Base-by-base conservation (phyloP, 83 land plant genomes). In the Thuja plicata region DNA sequence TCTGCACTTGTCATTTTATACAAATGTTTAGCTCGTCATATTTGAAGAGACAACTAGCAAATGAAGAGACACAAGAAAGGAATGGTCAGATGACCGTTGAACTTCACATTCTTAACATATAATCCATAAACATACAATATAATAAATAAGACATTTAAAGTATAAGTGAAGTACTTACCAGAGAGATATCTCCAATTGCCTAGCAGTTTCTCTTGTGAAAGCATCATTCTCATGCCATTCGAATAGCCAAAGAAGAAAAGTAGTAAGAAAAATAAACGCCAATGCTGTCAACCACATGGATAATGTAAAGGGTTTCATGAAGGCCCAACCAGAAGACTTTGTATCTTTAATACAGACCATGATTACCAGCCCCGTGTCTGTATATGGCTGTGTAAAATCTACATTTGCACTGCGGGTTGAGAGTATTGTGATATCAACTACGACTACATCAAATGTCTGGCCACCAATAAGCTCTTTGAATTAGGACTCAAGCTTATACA, bases 131-230 rank as follows among this genome's bases (percentile, higher is more conserved):
- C 21, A 10, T 40, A 38, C 24, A 84, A 17, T 32, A 17, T 80
- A 86, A 82, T 46, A 88, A 92, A 92, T 89, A 41, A 92, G 92
- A 17, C 93, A 87, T 85, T 88, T 90, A 45, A 92, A 91, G 48
- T 91, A n/a, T n/a, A n/a, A n/a, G n/a, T n/a, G n/a, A n/a, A n/a
- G n/a, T n/a, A n/a, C n/a, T n/a, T n/a, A n/a, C 93, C 94, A 97
- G 37, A 96, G 90, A n/a, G 90, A 89, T 35, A 89, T 93, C 74
- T 95, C 98, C 5, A 92, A 34, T 81, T 97, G 98, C 50, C 96
- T 91, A 74, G 82, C 85, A 13, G 94, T 93, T 7, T 92, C 88
- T 1, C 98, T 98, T 15, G 94, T 88, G 88, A 96, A 95, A 70
- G 92, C 97, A 1, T 89, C 88, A 30, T 96, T 95, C 34, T 92